Evolutionary conservation across 176 grass and related monocot species (phyloP).

Genomic region (Pontederia paniculata): DNA sequence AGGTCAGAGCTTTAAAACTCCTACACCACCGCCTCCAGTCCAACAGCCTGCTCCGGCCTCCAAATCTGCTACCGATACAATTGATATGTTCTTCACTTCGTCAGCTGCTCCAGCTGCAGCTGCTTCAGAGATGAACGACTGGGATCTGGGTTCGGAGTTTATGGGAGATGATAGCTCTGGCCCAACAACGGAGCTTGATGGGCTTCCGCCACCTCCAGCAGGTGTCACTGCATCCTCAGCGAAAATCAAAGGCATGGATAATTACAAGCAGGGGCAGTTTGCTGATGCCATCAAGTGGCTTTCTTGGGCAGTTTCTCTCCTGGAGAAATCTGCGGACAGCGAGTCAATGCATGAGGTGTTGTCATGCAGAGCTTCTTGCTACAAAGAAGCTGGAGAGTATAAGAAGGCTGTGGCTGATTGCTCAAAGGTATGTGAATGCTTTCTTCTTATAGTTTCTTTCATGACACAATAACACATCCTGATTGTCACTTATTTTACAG

Average conservation of each 20-base stretch:
- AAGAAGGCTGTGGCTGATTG: constrained; percentile 99
- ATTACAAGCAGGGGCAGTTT: constrained; percentile 91
- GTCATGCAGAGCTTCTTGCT: constrained; percentile 90
- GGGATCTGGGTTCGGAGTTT: constrained; percentile 68
- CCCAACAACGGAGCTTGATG: constrained; percentile 78
- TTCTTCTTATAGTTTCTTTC: background rate
- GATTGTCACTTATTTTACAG: constrained; percentile 26
- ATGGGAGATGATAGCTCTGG: constrained; percentile 38
- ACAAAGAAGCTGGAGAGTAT: constrained; percentile 99
- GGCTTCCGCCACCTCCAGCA: constrained; percentile 63
- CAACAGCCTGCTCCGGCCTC: constrained; percentile 23
- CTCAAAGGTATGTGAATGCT: constrained; percentile 44
- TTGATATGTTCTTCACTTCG: constrained; percentile 73
- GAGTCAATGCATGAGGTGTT: constrained; percentile 58
- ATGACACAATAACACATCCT: background rate
- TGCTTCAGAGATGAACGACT: constrained; percentile 70
- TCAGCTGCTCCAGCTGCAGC: constrained; percentile 43
- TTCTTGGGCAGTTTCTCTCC: constrained; percentile 78
- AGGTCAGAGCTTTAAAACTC: constrained; percentile 16
- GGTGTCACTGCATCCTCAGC: constrained; percentile 53
- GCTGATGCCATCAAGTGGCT: constrained; percentile 98
- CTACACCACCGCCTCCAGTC: constrained; percentile 22
- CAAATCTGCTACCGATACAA: constrained; percentile 35
- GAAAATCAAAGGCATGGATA: constrained; percentile 80
- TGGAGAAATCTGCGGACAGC: constrained; percentile 56